phyloP scores from a whole-genome alignment of 164 flowering plant species.

The Tetrastigma voinierianum region DNA sequence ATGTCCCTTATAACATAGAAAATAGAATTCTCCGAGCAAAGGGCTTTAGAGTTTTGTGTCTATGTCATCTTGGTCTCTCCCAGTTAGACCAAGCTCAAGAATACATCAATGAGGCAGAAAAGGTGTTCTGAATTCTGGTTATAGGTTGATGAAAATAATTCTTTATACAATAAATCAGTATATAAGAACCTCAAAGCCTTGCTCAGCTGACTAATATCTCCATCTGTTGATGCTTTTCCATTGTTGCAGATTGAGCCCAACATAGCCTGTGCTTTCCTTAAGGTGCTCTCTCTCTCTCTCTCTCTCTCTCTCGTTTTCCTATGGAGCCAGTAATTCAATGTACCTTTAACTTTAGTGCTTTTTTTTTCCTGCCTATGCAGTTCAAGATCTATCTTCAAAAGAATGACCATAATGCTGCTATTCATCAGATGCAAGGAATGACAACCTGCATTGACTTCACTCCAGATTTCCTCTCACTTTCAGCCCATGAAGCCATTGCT shows the following conservation, averaged over 20 bases:
- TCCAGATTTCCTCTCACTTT: slow-evolving; percentile 77
- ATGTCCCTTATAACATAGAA: slow-evolving; percentile 64
- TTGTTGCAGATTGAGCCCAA: slow-evolving; percentile 85
- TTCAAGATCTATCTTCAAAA: slow-evolving; percentile 83
- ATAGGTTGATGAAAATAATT: neutral
- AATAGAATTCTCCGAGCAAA: slow-evolving; percentile 70
- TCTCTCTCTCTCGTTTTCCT: neutral
- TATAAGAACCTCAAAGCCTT: too few species aligned
- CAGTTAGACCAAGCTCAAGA: slow-evolving; percentile 90
- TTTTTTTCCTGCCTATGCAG: slow-evolving; percentile 34
- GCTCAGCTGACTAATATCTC: too few species aligned
- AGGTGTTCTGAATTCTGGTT: slow-evolving; percentile 38
- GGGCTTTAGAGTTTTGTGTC: slow-evolving; percentile 82
- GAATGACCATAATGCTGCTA: slow-evolving; percentile 54
- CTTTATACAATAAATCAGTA: too few species aligned
- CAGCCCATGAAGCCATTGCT: slow-evolving; percentile 95
- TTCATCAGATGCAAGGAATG: slow-evolving; percentile 74
- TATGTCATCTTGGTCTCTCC: slow-evolving; percentile 79
- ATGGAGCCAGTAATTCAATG: neutral
- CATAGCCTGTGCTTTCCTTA: slow-evolving; percentile 71
- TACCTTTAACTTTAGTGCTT: neutral
- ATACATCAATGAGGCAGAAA: slow-evolving; percentile 82
- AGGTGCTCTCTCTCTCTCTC: slow-evolving; percentile 51
- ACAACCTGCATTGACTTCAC: slow-evolving; percentile 75
- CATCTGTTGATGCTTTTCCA: neutral